Conservation (phyloP, 345 rosid genomes). For the Brassica incana region DNA sequence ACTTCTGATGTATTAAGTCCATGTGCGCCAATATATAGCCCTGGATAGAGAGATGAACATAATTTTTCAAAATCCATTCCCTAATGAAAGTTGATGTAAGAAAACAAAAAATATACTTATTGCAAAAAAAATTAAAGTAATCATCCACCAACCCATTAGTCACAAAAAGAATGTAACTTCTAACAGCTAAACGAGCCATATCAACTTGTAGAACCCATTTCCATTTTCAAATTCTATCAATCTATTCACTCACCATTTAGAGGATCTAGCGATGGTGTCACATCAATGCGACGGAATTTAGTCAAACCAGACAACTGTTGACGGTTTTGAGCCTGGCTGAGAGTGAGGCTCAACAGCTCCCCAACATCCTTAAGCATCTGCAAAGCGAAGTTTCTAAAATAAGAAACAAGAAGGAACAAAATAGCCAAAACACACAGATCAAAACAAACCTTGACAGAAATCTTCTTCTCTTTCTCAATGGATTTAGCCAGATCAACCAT, state of each 20-base stretch:
- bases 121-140: neutral
- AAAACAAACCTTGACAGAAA: conserved; percentile 77
- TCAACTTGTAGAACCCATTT: neutral
- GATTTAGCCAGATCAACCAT: conserved; percentile 80
- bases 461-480: conserved; percentile 83
- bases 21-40: conserved; percentile 84
- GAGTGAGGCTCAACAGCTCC: conserved; percentile 73
- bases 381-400: conserved; percentile 21
- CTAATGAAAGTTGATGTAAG: neutral
- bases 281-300: conserved; percentile 77
- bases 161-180: neutral
- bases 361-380: conserved; percentile 90
- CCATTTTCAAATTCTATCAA: conserved; percentile 3
- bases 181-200: conserved; percentile 10
- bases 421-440: neutral
- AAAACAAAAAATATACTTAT: neutral
- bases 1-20: conserved; percentile 88
- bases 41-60: conserved; percentile 45
- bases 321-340: conserved; percentile 67
- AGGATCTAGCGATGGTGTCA: conserved; percentile 64
- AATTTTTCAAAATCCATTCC: neutral
- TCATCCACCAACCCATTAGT: neutral
- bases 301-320: conserved; percentile 82
- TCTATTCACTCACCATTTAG: conserved; percentile 56
- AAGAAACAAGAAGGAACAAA: neutral